Conservation (phyloP, 768 basidiomycete species). For the Termitomyces bulborhizus region DNA sequence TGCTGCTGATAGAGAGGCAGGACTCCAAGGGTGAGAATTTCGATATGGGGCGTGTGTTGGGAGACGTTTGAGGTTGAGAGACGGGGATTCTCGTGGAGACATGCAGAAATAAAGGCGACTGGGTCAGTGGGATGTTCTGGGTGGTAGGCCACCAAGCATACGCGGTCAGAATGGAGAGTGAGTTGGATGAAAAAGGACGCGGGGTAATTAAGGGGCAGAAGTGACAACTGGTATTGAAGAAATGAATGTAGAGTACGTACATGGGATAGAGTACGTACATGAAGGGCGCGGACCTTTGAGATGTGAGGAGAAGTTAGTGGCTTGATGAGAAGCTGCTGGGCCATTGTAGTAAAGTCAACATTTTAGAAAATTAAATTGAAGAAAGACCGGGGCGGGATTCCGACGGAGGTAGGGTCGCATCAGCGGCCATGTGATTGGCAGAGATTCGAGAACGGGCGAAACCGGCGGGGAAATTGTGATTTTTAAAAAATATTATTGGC, state of each 20-base stretch:
- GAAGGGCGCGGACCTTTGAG: conserved; percentile 28
- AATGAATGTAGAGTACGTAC: too few species aligned
- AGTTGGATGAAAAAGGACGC: conserved; percentile 41
- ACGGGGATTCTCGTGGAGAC: conserved; percentile 21
- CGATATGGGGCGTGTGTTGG: conserved; percentile 25
- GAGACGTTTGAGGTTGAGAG: not conserved
- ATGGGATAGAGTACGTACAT: conserved; percentile 26
- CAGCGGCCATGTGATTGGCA: conserved; percentile 12
- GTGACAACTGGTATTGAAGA: conserved; percentile 19
- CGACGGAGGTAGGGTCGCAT: conserved; percentile 10
- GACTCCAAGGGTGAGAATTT: conserved; percentile 49
- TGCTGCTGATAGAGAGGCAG: conserved; percentile 35
- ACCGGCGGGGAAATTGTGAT: conserved; percentile 17
- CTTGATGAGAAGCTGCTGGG: conserved; percentile 14
- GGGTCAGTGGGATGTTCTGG: conserved; percentile 21
- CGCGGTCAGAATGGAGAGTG: conserved; percentile 30
- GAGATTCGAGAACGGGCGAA: conserved; percentile 13
- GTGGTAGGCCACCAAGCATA: conserved; percentile 35
- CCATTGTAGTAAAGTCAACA: too few species aligned
- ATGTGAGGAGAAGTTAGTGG: conserved; percentile 31
- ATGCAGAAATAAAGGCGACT: conserved; percentile 41
- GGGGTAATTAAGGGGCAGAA: conserved; percentile 35
- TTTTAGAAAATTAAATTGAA: too few species aligned
- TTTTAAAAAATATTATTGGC: not conserved
- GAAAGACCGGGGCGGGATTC: conserved; percentile 6